Conservation (phyloP, 208 protist species). For the Tritrichomonas foetus region DNA sequence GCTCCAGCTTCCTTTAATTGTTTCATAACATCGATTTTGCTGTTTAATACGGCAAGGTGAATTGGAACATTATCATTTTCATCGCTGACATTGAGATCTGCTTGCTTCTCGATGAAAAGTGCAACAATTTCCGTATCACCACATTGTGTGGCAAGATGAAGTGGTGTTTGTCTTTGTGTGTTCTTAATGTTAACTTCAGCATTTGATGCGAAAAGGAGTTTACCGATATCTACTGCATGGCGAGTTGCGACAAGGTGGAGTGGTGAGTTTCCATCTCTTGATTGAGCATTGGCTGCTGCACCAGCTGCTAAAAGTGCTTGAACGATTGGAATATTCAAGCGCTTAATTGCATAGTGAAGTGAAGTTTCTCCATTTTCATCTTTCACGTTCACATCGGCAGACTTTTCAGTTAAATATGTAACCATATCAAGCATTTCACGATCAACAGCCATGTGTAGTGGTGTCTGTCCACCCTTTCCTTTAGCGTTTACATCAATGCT, state of each 20-base stretch:
- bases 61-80: background rate
- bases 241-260: background rate
- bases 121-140: background rate
- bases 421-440: background rate
- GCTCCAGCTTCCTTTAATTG: background rate
- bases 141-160: background rate
- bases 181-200: constrained; percentile 7
- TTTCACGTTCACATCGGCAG: background rate
- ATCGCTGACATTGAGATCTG: background rate
- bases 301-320: background rate
- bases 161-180: background rate
- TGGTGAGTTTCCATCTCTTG: background rate
- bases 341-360: background rate
- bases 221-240: background rate
- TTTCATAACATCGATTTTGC: background rate
- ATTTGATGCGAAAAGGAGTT: background rate
- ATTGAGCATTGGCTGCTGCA: background rate
- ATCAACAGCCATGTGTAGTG: constrained; percentile 8
- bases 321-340: background rate
- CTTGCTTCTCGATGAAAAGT: background rate
- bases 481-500: background rate
- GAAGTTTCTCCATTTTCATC: background rate
- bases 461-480: background rate
- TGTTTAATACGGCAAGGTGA: background rate
- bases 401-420: background rate